Evolutionary conservation across 169 alveolate genomes (phyloP), one percentile per base, ranked within the genome.

Genomic region (Cryptosporidium ubiquitum): DNA sequence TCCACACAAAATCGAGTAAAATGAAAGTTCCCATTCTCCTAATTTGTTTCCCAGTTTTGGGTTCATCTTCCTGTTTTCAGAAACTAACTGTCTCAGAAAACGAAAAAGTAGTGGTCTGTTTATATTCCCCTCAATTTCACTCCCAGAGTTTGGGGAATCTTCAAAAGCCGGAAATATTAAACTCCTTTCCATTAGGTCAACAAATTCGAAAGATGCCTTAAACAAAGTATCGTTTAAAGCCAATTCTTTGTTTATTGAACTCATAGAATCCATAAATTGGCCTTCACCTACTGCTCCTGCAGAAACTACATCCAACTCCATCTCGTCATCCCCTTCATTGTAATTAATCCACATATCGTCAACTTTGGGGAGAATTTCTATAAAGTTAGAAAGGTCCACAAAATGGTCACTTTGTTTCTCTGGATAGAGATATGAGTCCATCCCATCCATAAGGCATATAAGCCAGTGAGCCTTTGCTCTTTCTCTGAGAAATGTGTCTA

Each of bases 301-400:
- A 12, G n/a, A 31, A 58, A 31, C 33, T 23, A 26, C 68, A 0
- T 58, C 40, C 16, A 31, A 31, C 12, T 55, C 66, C 66, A 55
- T 55, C n/a, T 31, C 3, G 3, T 42, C 58, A 3, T 79, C 89
- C 0, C 26, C 66, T 26, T 71, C 69, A 64, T 79, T 42, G 20
- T 79, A 44, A 64, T 58, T 60, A n/a, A 64, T 29, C 75, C 89
- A 58, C 61, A 79, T 60, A 42, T 79, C 89, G 42, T 79, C 89
- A 61, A 79, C 51, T 42, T 79, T 79, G 10, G 89, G 89, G 31
- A 79, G 35, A 29, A 61, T 29, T 2, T 64, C 75, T 9, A 79
- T 26, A 64, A 79, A 79, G 12, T 39, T 12, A 14, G 89, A 58
- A n/a, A 79, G 49, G 23, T 79, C 89, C 2, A 64, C 79, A 61